phyloP scores from a whole-genome alignment of 495 filamentous ascomycete genomes.

The Paragyromitra xinjiangensis region DNA sequence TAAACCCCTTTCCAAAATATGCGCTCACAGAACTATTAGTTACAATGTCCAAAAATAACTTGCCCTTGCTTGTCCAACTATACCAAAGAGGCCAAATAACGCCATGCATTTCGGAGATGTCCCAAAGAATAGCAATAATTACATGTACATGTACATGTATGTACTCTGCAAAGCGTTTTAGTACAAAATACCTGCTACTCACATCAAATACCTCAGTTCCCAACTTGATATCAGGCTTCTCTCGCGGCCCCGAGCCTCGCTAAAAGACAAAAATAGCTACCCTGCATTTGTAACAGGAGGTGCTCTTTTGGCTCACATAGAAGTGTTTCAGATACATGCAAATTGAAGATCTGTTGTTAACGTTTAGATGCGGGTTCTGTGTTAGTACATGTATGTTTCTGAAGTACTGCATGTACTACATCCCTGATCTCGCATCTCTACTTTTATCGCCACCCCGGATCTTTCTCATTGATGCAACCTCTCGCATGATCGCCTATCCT shows the following conservation, averaged over 20 bases:
- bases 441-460: not conserved
- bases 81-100: slow-evolving; percentile 10
- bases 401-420: not conserved
- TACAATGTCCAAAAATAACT: too few relatives aligned
- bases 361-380: not conserved
- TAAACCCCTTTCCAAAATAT: too few relatives aligned
- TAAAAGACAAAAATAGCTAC: not conserved
- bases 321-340: not conserved
- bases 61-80: slow-evolving; percentile 12
- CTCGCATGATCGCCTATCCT: not conserved
- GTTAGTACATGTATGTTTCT: not conserved
- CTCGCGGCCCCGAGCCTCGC: not conserved
- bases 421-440: not conserved
- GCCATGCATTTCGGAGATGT: slow-evolving; percentile 22
- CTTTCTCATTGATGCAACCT: slow-evolving; percentile 2
- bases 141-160: not conserved
- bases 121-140: not conserved
- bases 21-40: not conserved
- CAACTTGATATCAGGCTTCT: not conserved
- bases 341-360: not conserved
- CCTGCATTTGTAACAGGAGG: not conserved
- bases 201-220: not conserved
- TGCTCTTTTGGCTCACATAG: not conserved
- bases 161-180: not conserved
- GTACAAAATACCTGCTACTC: not conserved